Evolutionary conservation across 2,329 filamentous ascomycete genomes (phyloP).

Genomic region (Fusarium mundagurra): DNA sequence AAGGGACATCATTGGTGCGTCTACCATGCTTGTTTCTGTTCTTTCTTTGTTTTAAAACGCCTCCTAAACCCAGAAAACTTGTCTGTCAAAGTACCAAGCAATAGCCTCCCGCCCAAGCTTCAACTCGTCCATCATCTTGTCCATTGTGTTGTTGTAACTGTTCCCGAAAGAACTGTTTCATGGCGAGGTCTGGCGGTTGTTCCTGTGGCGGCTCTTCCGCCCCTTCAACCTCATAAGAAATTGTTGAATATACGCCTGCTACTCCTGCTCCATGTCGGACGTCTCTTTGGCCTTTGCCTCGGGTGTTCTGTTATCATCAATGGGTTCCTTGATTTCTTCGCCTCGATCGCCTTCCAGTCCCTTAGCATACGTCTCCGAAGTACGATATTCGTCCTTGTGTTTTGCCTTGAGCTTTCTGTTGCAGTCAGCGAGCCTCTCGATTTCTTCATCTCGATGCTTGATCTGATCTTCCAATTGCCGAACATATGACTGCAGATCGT

Average conservation of each 20-base stretch:
- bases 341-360: neutral
- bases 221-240: neutral
- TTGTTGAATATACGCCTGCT: neutral
- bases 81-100: neutral
- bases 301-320: neutral
- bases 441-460: neutral
- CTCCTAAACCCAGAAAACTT: too few relatives aligned
- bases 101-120: neutral
- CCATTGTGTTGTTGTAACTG: neutral
- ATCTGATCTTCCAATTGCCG: neutral
- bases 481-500: neutral
- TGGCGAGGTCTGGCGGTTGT: neutral
- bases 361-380: neutral
- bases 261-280: neutral
- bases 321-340: neutral
- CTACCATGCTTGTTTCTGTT: neutral
- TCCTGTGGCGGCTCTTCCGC: neutral
- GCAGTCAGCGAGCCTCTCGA: neutral
- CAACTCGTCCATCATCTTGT: neutral
- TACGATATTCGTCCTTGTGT: neutral
- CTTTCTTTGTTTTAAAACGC: neutral
- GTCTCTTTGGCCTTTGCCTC: neutral
- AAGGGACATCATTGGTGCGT: neutral
- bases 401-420: neutral
- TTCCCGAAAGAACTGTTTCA: neutral